These are phyloP conservation scores for Aureobasidium melanogenum DNA, from an alignment of 2,329 filamentous ascomycete species.

Conservation along the genomic window DNA sequence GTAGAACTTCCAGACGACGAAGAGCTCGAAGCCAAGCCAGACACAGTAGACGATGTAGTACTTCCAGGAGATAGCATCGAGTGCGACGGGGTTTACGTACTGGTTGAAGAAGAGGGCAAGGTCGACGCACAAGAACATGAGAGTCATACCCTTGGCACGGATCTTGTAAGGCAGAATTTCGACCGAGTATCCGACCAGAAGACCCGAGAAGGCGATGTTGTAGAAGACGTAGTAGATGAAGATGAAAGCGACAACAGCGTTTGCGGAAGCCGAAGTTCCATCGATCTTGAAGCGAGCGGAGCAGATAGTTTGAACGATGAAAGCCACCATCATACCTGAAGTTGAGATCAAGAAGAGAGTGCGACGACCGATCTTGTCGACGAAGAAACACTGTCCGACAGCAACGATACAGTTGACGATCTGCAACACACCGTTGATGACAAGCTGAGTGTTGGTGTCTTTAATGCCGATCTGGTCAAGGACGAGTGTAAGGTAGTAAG, in stretches of 20 bases:
- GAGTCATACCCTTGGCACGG: constrained; percentile 34
- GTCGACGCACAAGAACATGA: constrained; percentile 39
- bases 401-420: constrained; percentile 54
- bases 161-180: constrained; percentile 42
- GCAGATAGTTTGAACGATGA: constrained; percentile 33
- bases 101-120: constrained; percentile 37
- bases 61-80: constrained; percentile 21
- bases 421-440: constrained; percentile 44
- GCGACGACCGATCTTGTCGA: constrained; percentile 27
- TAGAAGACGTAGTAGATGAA: constrained; percentile 27
- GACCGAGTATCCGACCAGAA: constrained; percentile 36
- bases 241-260: constrained; percentile 26
- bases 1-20: constrained; percentile 28
- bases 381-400: constrained; percentile 31
- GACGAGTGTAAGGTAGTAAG: constrained; percentile 31
- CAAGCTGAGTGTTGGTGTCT: constrained; percentile 27
- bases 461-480: constrained; percentile 29
- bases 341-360: constrained; percentile 30
- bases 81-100: constrained; percentile 27
- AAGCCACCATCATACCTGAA: constrained; percentile 31
- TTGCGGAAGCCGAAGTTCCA: constrained; percentile 19
- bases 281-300: constrained; percentile 19
- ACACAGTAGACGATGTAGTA: constrained; percentile 25
- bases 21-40: constrained; percentile 26
- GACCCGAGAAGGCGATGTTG: constrained; percentile 34